Conservation (phyloP, 306 rosid species). For the Psophocarpus tetragonolobus region DNA sequence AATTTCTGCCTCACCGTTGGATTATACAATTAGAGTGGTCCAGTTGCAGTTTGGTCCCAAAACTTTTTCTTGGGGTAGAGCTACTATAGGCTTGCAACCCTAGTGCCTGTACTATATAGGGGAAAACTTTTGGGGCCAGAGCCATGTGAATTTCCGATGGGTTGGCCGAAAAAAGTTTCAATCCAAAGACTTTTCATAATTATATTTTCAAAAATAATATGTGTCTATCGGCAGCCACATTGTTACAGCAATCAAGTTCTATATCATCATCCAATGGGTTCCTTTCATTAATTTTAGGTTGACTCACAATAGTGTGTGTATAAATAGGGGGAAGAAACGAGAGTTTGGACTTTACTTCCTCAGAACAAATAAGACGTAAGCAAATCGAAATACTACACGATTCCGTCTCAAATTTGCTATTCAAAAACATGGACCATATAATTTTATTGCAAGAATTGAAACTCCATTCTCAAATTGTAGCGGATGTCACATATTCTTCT, state of each 20-base stretch:
- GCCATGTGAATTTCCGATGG: conserved; percentile 73
- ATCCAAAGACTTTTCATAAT: conserved; percentile 9
- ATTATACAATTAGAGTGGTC: conserved; percentile 52
- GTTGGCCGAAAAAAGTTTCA: conserved; percentile 22
- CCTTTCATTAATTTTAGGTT: conserved; percentile 23
- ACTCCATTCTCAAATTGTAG: background rate
- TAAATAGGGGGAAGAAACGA: background rate
- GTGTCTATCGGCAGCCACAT: background rate
- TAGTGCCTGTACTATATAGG: conserved; percentile 18
- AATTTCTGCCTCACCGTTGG: background rate
- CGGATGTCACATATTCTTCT: too few relatives aligned
- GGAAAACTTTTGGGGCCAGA: conserved; percentile 27
- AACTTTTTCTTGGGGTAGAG: conserved; percentile 15
- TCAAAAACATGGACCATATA: background rate
- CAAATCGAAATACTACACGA: background rate
- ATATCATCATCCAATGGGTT: conserved; percentile 11
- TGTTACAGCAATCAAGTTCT: conserved; percentile 14
- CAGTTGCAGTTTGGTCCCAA: conserved; percentile 58
- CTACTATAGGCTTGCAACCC: conserved; percentile 27
- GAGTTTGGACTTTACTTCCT: background rate
- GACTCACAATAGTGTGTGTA: background rate
- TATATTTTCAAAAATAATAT: background rate
- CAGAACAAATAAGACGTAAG: background rate
- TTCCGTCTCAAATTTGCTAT: background rate
- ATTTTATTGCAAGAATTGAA: background rate